These are phyloP conservation scores for Litsea cubeba DNA, from an alignment of 164 flowering plant species.

Conservation along the genomic window DNA sequence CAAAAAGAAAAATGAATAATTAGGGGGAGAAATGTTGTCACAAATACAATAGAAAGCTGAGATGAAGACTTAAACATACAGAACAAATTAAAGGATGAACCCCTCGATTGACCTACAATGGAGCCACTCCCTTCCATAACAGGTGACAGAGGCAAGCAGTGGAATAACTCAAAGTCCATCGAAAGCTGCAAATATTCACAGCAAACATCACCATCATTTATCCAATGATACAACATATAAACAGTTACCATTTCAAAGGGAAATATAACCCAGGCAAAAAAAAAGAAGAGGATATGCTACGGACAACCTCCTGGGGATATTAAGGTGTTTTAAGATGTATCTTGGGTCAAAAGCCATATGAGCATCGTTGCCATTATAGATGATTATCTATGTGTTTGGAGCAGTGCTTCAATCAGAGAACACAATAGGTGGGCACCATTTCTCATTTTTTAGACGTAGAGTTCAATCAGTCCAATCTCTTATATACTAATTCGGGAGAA, in stretches of 20 bases:
- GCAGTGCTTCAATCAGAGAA: not conserved
- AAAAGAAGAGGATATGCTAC: not conserved
- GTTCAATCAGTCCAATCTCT: no score
- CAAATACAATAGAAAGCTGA: slow-evolving; percentile 10
- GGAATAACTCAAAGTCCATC: slow-evolving; percentile 71
- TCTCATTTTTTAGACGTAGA: no score
- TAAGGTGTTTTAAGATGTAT: not conserved
- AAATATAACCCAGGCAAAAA: not conserved
- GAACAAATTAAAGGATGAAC: slow-evolving; percentile 6
- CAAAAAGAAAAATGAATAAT: not conserved
- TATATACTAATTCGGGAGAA: not conserved
- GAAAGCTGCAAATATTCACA: slow-evolving; percentile 56
- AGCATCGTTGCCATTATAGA: not conserved
- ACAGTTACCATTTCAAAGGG: not conserved
- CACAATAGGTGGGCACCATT: not conserved
- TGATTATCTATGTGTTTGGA: not conserved
- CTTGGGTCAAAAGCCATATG: not conserved
- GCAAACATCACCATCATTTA: not conserved
- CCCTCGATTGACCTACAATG: slow-evolving; percentile 45
- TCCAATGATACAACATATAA: no score
- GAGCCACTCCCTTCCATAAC: slow-evolving; percentile 27
- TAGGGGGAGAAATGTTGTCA: not conserved
- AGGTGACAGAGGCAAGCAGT: slow-evolving; percentile 65
- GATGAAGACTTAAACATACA: slow-evolving; percentile 9
- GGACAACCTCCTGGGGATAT: not conserved